Evolutionary conservation across 1,284 basidiomycete species (phyloP), one percentile per base, ranked within the genome.

Genomic region (Boletellus sp.): DNA sequence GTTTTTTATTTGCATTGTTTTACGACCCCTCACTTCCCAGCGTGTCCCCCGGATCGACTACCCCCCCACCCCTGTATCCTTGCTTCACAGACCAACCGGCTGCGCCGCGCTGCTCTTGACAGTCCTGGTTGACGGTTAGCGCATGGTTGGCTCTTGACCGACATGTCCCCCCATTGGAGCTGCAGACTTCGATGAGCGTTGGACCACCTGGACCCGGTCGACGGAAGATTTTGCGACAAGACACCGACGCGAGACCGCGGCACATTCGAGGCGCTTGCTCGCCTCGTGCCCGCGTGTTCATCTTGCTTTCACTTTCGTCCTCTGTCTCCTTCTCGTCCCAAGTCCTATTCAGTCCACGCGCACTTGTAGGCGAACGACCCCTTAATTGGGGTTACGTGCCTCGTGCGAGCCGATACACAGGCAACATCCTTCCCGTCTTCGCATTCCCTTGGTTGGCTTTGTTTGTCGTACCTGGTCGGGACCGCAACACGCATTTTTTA

Each of bases 331-430:
- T 65, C 61, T 66, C 23, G 39, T 76, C 75, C 73, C 77, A 59
- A n/a, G 48, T 70, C 76, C 70, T 56, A 63, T 63, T 69, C 78
- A 67, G 63, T 71, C 74, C 78, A 71, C 70, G 60, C 72, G 70
- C 69, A 73, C 74, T 79, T 59, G 76, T 57, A 78, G 77, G 76
- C 74, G 79, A 48, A 82, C 80, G 80, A 82, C 80, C 81, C 77
- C 83, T 85, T 87, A 48, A 64, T 58, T 85, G 84, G 76, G 81
- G 80, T 81, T 77, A 70, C 79, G 80, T 82, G 74, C 73, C 75
- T 81, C 77, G 78, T 64, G 70, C 76, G 69, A 71, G 76, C 82
- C 82, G 68, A 85, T 64, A 84, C 84, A 82, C 72, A 62, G 82
- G 82, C 81, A 64, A 76, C 74, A 68, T 57, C 51, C 11, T 29